Evolutionary conservation across 1,284 basidiomycete genomes (phyloP).

Genomic region (Boletus semigastroideus): DNA sequence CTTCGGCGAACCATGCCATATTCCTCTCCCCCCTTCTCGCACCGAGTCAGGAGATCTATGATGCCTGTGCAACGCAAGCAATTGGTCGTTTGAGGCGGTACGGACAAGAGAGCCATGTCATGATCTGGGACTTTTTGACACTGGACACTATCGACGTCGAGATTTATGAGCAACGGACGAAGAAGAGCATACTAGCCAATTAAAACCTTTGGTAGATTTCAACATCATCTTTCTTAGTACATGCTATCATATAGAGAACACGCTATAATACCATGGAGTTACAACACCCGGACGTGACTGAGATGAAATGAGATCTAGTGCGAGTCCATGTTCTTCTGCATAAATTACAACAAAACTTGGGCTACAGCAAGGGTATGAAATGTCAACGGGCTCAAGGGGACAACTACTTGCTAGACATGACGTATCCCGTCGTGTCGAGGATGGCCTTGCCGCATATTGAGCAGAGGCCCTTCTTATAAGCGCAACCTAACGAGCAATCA

Average conservation of each 20-base stretch:
- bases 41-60: constrained; percentile 76
- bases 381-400: not conserved
- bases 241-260: constrained; percentile 1
- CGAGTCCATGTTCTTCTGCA: not conserved
- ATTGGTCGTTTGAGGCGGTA: constrained; percentile 87
- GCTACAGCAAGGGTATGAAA: constrained; percentile 28
- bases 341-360: constrained; percentile 13
- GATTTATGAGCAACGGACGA: constrained; percentile 58
- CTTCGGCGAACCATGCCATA: constrained; percentile 91
- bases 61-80: constrained; percentile 87
- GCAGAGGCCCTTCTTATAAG: constrained; percentile 81
- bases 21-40: constrained; percentile 91
- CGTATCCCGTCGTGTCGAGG: constrained; percentile 76
- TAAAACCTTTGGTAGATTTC: constrained; percentile 14
- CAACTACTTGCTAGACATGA: constrained; percentile 76
- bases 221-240: not conserved
- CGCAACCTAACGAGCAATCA: constrained; percentile 57
- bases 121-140: constrained; percentile 81
- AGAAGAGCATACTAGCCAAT: constrained; percentile 27
- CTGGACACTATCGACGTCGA: constrained; percentile 84
- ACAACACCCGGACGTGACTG: not conserved
- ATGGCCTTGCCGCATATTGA: constrained; percentile 83
- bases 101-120: constrained; percentile 80
- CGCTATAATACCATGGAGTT: not conserved
- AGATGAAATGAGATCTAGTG: no score